phyloP scores from a whole-genome alignment of 2,329 filamentous ascomycete species.

The Colletotrichum destructivum region DNA sequence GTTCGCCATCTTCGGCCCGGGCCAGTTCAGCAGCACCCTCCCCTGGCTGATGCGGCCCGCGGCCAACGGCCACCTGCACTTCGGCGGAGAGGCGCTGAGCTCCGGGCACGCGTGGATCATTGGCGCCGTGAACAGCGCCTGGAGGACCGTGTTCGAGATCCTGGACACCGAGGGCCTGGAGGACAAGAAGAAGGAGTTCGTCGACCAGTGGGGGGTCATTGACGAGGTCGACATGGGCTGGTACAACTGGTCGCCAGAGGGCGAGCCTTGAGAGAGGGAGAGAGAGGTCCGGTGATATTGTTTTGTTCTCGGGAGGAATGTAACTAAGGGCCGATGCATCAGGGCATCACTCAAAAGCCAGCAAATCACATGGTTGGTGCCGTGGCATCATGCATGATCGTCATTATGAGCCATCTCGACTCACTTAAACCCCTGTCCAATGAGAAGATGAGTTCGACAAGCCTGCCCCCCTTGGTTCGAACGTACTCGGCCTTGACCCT shows the following conservation, averaged over 20 bases:
- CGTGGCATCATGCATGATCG: background rate
- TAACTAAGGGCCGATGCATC: background rate
- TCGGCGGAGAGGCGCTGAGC: slow-evolving; percentile 48
- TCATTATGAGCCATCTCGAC: slow-evolving; percentile 31
- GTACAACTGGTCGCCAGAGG: slow-evolving; percentile 44
- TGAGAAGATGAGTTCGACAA: background rate
- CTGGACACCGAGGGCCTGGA: slow-evolving; percentile 43
- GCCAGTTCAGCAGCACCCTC: slow-evolving; percentile 45
- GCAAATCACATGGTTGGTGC: background rate
- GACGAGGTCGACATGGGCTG: slow-evolving; percentile 47
- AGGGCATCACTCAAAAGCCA: background rate
- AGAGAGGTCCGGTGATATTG: too few relatives aligned
- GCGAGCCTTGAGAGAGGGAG: background rate
- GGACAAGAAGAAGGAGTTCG: slow-evolving; percentile 43
- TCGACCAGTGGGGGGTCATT: slow-evolving; percentile 43
- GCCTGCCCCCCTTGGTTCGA: background rate
- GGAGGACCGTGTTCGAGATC: slow-evolving; percentile 44
- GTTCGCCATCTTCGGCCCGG: slow-evolving; percentile 47
- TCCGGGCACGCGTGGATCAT: slow-evolving; percentile 48
- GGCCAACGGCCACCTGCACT: slow-evolving; percentile 46
- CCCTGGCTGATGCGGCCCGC: slow-evolving; percentile 46
- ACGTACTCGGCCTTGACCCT: background rate
- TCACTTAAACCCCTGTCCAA: background rate
- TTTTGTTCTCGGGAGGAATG: background rate
- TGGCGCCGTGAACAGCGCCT: slow-evolving; percentile 47